Evolutionary conservation across 331 rosid species (phyloP).

Genomic region (Cydonia oblonga): DNA sequence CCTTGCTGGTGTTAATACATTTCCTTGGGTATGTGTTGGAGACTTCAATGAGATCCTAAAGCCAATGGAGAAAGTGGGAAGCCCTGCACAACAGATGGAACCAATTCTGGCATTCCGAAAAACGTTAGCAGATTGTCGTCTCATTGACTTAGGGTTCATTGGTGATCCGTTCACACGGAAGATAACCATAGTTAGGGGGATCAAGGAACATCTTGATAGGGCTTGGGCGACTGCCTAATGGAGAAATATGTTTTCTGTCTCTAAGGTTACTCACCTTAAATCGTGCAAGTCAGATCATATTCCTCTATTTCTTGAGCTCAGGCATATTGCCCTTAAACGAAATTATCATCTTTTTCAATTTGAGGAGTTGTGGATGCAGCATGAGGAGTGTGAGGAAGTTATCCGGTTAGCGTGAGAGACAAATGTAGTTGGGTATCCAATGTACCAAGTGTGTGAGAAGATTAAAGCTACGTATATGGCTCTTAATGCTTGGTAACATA

Average conservation of each 20-base stretch:
- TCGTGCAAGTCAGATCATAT: neutral
- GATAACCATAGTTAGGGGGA: neutral
- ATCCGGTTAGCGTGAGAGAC: neutral
- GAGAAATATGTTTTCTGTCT: neutral
- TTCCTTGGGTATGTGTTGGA: neutral
- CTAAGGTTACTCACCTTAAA: neutral
- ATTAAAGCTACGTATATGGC: no score
- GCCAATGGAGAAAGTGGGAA: neutral
- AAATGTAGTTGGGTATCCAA: neutral
- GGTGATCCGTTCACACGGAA: neutral
- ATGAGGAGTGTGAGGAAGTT: neutral
- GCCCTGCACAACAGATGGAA: neutral
- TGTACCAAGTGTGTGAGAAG: neutral
- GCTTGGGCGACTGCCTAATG: neutral
- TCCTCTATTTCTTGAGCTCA: no score
- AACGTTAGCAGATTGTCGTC: neutral
- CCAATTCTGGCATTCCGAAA: neutral
- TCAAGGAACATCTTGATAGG: neutral
- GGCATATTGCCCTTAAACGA: no score
- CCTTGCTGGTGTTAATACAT: neutral
- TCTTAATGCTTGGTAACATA: no score
- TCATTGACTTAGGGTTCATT: neutral
- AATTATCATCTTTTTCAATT: no score
- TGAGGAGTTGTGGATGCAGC: neutral
- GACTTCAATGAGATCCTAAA: neutral